Conservation (phyloP, 2,329 filamentous ascomycete genomes). For the Gnomoniopsis smithogilvyi region DNA sequence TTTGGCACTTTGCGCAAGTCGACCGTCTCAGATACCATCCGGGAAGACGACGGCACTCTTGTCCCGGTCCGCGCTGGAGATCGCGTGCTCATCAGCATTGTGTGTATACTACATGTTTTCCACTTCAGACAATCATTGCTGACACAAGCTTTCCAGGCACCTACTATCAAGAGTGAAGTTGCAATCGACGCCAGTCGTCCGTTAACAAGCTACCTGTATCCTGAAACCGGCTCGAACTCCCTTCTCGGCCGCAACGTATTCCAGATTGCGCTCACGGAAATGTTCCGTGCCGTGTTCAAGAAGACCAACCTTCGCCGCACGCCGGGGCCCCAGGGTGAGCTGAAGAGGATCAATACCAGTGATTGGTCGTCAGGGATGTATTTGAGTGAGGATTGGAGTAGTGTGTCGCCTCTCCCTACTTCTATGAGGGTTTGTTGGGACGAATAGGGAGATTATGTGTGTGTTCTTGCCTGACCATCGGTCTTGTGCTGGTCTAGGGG, state of each 20-base stretch:
- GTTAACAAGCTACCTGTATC: conserved; percentile 61
- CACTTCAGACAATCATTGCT: neutral
- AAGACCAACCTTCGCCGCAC: conserved; percentile 59
- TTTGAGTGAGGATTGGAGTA: conserved; percentile 63
- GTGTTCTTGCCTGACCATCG: neutral
- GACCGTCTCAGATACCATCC: conserved; percentile 25
- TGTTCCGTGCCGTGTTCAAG: conserved; percentile 64
- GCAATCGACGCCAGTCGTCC: conserved; percentile 62
- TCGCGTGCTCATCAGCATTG: conserved; percentile 62
- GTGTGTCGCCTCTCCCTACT: conserved; percentile 19
- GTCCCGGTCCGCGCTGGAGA: conserved; percentile 53
- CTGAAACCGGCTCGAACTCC: conserved; percentile 59
- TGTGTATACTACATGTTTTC: conserved; percentile 29
- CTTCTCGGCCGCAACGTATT: conserved; percentile 60
- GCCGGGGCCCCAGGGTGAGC: conserved; percentile 59
- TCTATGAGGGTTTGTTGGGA: conserved; percentile 36
- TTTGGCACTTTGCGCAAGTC: conserved; percentile 59
- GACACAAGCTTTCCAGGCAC: conserved; percentile 46
- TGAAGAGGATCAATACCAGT: conserved; percentile 61
- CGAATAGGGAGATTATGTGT: neutral
- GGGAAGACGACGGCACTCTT: conserved; percentile 48
- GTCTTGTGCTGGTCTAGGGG: too few relatives aligned
- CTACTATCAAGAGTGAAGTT: conserved; percentile 50
- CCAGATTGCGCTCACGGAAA: conserved; percentile 61
- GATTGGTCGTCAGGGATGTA: conserved; percentile 55